Evolutionary conservation across 257 asterid species (phyloP).

Genomic region (Coffea canephora): DNA sequence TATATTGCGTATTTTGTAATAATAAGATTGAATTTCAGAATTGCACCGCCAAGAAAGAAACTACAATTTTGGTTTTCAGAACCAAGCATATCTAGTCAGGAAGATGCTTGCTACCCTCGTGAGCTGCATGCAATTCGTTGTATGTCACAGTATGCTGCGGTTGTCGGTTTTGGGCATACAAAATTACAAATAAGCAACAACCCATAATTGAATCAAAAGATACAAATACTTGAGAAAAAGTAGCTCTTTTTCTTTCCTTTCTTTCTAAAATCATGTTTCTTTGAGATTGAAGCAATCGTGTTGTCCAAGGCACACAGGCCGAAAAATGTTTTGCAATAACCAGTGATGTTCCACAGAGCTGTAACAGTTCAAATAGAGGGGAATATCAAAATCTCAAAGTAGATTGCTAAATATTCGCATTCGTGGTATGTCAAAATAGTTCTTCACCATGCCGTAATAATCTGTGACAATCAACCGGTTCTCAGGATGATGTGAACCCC

Average conservation of each 20-base stretch:
- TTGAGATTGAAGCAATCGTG: conserved; percentile 4
- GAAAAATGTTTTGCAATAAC: background rate
- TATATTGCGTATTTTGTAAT: background rate
- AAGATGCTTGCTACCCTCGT: background rate
- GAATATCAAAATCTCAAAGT: conserved; percentile 1
- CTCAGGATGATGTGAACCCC: conserved; percentile 87
- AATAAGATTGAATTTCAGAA: background rate
- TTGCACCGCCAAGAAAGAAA: background rate
- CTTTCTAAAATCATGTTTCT: background rate
- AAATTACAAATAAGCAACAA: no score
- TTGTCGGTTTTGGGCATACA: background rate
- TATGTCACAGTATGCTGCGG: no score
- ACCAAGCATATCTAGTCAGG: background rate
- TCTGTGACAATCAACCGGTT: conserved; percentile 36
- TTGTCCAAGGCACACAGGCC: conserved; percentile 1
- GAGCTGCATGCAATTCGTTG: background rate
- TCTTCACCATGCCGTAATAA: background rate
- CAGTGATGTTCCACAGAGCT: background rate
- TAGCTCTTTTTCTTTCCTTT: background rate
- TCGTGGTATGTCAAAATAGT: background rate
- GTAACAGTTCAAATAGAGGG: background rate
- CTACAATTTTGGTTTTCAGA: background rate
- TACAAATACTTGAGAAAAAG: background rate
- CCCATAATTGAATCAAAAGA: background rate
- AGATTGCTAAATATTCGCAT: background rate